phyloP scores from a whole-genome alignment of 2,329 filamentous ascomycete species.

The Penicillium capsulatum region DNA sequence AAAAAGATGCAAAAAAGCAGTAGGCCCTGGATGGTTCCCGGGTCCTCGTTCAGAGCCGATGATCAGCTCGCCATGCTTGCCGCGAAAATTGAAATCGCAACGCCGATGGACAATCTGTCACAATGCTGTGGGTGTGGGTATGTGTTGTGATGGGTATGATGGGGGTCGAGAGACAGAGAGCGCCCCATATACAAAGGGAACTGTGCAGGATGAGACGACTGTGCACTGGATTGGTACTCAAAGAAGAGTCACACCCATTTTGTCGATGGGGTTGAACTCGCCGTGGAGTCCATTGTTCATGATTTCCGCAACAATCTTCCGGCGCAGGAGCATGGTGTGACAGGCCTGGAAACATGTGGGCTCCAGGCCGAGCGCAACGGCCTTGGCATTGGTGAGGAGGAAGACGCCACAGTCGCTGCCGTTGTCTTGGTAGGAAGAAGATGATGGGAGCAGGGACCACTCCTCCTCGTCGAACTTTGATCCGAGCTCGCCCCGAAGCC shows the following conservation, averaged over 20 bases:
- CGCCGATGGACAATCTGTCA: slow-evolving; percentile 2
- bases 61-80: slow-evolving; percentile 18
- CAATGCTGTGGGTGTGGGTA: background rate
- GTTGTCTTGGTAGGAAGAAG: slow-evolving; percentile 46
- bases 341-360: slow-evolving; percentile 40
- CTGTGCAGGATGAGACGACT: too few species aligned
- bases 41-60: too few species aligned
- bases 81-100: slow-evolving; percentile 6
- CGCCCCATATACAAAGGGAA: background rate
- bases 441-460: slow-evolving; percentile 40
- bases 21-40: too few species aligned
- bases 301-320: slow-evolving; percentile 47
- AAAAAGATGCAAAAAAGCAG: slow-evolving; percentile 4
- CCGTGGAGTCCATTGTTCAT: slow-evolving; percentile 44
- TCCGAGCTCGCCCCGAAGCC: slow-evolving; percentile 43
- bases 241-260: slow-evolving; percentile 20
- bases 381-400: slow-evolving; percentile 47
- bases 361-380: slow-evolving; percentile 44
- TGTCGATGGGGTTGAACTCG: slow-evolving; percentile 36
- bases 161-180: background rate
- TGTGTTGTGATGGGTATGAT: background rate
- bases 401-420: slow-evolving; percentile 50
- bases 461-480: slow-evolving; percentile 40
- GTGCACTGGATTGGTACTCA: slow-evolving; percentile 12
- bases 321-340: slow-evolving; percentile 41